Percentiles rank a stretch among this genome's conserved stretches.
Evolutionary conservation across 2,329 filamentous ascomycete genomes (phyloP).

Genomic region (Lecanosticta acicola): DNA sequence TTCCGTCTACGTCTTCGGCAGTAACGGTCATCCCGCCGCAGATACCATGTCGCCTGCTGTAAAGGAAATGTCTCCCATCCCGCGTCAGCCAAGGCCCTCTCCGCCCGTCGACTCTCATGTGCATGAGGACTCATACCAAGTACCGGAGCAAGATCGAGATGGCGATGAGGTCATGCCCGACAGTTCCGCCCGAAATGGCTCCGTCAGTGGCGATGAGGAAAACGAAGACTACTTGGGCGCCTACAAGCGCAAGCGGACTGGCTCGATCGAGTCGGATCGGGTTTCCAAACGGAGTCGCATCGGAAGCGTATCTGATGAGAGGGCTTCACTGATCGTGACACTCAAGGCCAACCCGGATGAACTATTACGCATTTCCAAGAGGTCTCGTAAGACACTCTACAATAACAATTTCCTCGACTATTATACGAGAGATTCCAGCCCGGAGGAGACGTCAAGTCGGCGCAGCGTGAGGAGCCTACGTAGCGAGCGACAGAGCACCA

Average conservation of each 20-base stretch:
- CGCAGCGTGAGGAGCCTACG: not conserved
- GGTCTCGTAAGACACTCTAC: not conserved
- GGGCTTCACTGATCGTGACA: not conserved
- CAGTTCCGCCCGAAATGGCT: not conserved
- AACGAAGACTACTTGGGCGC: not conserved
- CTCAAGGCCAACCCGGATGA: not conserved
- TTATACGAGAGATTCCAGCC: not conserved
- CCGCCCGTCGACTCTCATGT: too few relatives aligned
- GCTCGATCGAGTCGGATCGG: not conserved
- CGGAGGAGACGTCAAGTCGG: not conserved
- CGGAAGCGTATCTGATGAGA: not conserved
- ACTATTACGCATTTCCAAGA: not conserved
- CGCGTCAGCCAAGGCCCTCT: not conserved
- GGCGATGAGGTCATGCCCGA: not conserved
- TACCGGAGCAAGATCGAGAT: too few relatives aligned
- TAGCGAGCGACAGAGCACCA: not conserved
- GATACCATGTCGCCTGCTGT: not conserved
- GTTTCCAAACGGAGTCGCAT: not conserved
- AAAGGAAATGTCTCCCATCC: not conserved
- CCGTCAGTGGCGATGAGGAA: not conserved
- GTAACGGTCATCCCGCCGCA: not conserved
- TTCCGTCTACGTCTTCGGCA: not conserved
- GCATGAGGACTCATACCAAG: too few relatives aligned
- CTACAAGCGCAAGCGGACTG: not conserved
- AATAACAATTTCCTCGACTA: not conserved